Conservation (phyloP, 148 eudicot species). For the Rheum nobile region DNA sequence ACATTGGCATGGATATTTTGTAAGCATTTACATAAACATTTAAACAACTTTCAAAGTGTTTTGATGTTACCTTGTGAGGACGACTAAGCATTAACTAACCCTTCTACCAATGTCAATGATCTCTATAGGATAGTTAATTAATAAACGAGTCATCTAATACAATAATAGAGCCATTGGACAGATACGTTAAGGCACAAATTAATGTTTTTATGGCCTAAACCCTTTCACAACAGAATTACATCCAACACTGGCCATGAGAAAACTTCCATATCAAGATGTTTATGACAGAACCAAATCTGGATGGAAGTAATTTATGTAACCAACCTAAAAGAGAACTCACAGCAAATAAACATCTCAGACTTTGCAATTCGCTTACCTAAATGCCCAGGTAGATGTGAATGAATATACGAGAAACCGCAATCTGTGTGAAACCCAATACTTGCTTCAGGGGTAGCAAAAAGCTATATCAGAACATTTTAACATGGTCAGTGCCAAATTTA, state of each 20-base stretch:
- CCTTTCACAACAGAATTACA: neutral
- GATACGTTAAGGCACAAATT: neutral
- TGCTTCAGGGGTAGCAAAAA: conserved; percentile 95
- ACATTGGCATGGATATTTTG: neutral
- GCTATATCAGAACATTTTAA: conserved; percentile 21
- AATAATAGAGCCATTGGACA: neutral
- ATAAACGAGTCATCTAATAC: neutral
- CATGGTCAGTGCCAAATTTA: neutral
- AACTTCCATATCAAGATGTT: neutral
- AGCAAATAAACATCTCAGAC: neutral
- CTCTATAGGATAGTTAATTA: neutral
- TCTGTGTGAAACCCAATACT: conserved; percentile 89
- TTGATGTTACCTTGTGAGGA: neutral
- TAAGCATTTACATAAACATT: neutral
- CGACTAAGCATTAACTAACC: neutral
- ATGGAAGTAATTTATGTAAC: neutral
- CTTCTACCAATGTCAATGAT: neutral
- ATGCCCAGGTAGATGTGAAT: conserved; percentile 74
- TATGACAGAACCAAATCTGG: neutral
- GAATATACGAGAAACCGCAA: conserved; percentile 82
- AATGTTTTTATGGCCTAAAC: neutral
- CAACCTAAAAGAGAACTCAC: neutral
- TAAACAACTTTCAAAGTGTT: neutral
- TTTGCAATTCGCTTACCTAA: conserved; percentile 39
- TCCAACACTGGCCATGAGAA: neutral